Conservation (phyloP, 129 eudicot species). For the Helichrysum umbraculigerum region DNA sequence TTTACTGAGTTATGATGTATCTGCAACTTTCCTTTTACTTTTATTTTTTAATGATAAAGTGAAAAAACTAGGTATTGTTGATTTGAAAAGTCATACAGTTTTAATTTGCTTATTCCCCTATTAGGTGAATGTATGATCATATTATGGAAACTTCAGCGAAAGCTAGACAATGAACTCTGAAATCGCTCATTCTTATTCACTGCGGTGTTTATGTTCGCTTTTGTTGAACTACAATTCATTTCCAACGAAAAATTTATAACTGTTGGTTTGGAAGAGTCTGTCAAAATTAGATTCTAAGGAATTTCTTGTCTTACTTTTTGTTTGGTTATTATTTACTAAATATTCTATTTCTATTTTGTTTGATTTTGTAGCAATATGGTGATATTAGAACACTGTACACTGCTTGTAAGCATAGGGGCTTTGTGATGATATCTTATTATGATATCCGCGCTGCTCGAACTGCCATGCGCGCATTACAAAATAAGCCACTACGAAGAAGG, state of each 20-base stretch:
- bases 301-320: not conserved
- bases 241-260: not conserved
- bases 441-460: slow-evolving; percentile 94
- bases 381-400: slow-evolving; percentile 89
- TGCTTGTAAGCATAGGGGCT: slow-evolving; percentile 92
- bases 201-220: not conserved
- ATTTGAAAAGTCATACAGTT: not conserved
- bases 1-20: slow-evolving; percentile 11
- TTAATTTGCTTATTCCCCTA: not conserved
- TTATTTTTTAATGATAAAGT: not conserved
- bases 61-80: not conserved
- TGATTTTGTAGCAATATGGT: slow-evolving; percentile 70
- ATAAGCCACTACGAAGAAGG: slow-evolving; percentile 83
- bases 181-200: not conserved
- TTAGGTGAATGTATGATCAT: not conserved
- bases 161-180: slow-evolving; percentile 1
- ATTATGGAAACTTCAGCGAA: not conserved
- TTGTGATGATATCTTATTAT: slow-evolving; percentile 97
- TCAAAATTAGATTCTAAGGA: not conserved
- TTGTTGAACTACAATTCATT: not conserved
- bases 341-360: not conserved
- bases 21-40: not conserved
- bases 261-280: slow-evolving; percentile 7
- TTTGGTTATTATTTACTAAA: slow-evolving; percentile 23
- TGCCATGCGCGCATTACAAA: slow-evolving; percentile 87